These are phyloP conservation scores for Jackrogersella minutella DNA, from an alignment of 495 filamentous ascomycete genomes.

Conservation along the genomic window DNA sequence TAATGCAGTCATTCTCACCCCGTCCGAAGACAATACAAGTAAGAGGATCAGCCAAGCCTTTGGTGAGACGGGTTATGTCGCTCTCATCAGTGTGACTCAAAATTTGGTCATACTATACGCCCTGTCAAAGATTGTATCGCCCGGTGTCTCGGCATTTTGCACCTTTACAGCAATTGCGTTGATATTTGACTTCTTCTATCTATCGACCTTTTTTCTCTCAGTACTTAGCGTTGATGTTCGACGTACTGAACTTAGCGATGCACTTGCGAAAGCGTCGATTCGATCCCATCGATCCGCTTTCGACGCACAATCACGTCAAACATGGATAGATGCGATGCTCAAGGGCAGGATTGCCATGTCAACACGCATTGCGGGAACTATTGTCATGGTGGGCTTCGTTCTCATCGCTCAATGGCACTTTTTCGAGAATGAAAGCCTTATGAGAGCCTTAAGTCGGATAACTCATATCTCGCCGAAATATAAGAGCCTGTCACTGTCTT, in stretches of 20 bases:
- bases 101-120: slow-evolving; percentile 66
- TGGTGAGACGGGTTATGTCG: slow-evolving; percentile 72
- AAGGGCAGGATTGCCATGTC: slow-evolving; percentile 61
- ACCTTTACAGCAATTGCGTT: slow-evolving; percentile 72
- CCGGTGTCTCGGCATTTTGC: slow-evolving; percentile 72
- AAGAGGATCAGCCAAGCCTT: slow-evolving; percentile 70
- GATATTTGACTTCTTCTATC: slow-evolving; percentile 72
- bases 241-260: slow-evolving; percentile 67
- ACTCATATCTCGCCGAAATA: slow-evolving; percentile 40
- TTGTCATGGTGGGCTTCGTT: slow-evolving; percentile 67
- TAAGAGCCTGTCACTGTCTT: slow-evolving; percentile 48
- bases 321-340: slow-evolving; percentile 59
- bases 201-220: slow-evolving; percentile 75
- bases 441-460: slow-evolving; percentile 53
- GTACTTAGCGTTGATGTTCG: slow-evolving; percentile 78
- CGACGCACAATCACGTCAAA: slow-evolving; percentile 40
- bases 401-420: slow-evolving; percentile 72
- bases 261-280: slow-evolving; percentile 54
- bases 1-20: slow-evolving; percentile 71
- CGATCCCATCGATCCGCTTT: slow-evolving; percentile 43
- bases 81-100: slow-evolving; percentile 64
- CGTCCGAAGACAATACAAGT: slow-evolving; percentile 65
- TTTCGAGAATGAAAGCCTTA: slow-evolving; percentile 62
- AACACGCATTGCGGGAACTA: slow-evolving; percentile 67
- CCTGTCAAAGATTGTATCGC: slow-evolving; percentile 64